Conservation (phyloP, 106 monocot genomes). For the Amphibolis antarctica region DNA sequence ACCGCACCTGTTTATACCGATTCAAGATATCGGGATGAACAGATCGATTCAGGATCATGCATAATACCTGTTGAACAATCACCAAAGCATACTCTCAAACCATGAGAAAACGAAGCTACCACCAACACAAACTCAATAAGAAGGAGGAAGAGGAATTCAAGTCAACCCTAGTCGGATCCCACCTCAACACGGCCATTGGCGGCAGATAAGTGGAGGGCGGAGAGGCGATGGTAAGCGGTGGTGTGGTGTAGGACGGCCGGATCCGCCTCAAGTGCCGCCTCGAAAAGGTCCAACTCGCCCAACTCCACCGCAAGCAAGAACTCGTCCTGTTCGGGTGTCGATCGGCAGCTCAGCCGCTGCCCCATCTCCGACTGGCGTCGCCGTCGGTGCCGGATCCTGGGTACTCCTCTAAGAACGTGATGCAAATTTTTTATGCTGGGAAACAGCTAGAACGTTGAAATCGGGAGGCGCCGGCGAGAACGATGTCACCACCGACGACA, state of each 20-base stretch:
- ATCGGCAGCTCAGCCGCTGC: conserved; percentile 48
- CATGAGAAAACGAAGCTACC: not conserved
- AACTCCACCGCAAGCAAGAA: conserved; percentile 53
- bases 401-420: too few species aligned
- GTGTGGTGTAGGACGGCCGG: conserved; percentile 31
- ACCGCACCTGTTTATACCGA: conserved; percentile 17
- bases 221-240: conserved; percentile 65
- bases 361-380: conserved; percentile 31
- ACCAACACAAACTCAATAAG: not conserved
- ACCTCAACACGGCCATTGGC: conserved; percentile 67
- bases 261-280: conserved; percentile 18
- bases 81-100: not conserved
- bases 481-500: too few species aligned
- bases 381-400: not conserved
- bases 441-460: too few species aligned
- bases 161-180: not conserved
- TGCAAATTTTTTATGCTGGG: too few species aligned
- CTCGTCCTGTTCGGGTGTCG: conserved; percentile 39
- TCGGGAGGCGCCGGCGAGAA: too few species aligned
- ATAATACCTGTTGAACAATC: conserved; percentile 11
- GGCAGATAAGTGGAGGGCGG: conserved; percentile 83
- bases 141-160: not conserved
- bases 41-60: conserved; percentile 15
- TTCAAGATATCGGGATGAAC: conserved; percentile 16
- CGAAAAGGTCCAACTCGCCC: conserved; percentile 39